Base-by-base conservation (phyloP, 345 rosid genomes). In the Boechera divaricarpa region DNA sequence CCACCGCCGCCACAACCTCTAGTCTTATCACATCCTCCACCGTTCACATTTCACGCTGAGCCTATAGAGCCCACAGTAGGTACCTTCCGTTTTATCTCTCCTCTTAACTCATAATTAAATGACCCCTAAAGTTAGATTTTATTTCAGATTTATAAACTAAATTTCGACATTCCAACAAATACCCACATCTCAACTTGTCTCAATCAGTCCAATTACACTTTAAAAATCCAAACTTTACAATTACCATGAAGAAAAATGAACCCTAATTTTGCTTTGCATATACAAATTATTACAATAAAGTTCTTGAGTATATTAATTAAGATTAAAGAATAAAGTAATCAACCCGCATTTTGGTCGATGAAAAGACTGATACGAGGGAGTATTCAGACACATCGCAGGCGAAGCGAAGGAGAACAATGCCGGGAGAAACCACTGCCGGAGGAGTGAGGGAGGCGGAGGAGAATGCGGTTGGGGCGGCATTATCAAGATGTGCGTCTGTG, bases 401-500 rank as follows among this genome's bases (percentile, higher is more conserved):
- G 58, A 86, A 91, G 73, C 79, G 87, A 65, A 81, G 83, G 69
- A 82, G 81, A 71, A 58, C 69, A 76, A 31, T 21, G 18, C n/a
- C 32, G 24, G 10, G 15, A 57, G 56, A 70, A 57, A 57, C 74
- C 15, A 57, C 35, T 1, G 26, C 5, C 9, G 45, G 44, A 32
- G 66, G 35, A 57, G 56, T 31, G 18, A 56, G 9, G 31, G 55
- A 70, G 32, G 9, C 41, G 2, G 74, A 24, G 10, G 63, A 52
- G 47, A 6, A 26, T 45, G 83, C 77, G 63, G 83, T 85, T 29
- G 88, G 91, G 32, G 68, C 57, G 18, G 93, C 89, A 7, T 82
- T 92, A 42, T 83, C 82, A 11, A 87, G 75, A 70, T 83, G 94
- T 56, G 89, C 88, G 44, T 79, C 89, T 75, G 77, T 86, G 12